phyloP scores from a whole-genome alignment of 2,329 filamentous ascomycete genomes.

The Chalaropsis ovoidea region DNA sequence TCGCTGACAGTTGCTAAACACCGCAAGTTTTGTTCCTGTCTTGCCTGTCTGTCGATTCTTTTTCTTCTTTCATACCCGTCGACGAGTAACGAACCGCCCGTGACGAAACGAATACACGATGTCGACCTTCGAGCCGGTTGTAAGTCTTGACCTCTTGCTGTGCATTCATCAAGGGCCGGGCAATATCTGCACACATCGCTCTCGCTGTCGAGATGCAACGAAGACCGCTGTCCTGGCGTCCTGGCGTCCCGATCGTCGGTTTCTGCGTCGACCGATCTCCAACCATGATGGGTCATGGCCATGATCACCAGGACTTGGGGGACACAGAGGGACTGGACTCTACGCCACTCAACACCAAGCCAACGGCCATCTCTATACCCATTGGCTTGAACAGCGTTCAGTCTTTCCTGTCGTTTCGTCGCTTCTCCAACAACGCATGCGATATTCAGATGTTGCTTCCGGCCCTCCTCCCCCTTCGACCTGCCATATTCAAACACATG shows the following conservation, averaged over 20 bases:
- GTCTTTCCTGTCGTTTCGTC: conserved; percentile 2
- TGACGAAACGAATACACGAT: conserved; percentile 43
- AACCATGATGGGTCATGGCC: not conserved
- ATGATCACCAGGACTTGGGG: conserved; percentile 7
- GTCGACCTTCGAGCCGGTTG: conserved; percentile 61
- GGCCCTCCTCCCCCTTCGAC: not conserved
- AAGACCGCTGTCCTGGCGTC: not conserved
- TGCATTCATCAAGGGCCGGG: conserved; percentile 1
- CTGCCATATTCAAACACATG: not conserved
- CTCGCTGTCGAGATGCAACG: conserved; percentile 4
- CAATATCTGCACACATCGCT: conserved; percentile 19
- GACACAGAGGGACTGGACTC: not conserved
- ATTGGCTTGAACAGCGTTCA: not conserved
- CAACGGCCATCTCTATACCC: not conserved
- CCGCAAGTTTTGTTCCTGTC: conserved; percentile 24
- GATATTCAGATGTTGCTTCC: conserved; percentile 15
- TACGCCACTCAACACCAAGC: not conserved
- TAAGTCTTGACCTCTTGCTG: conserved; percentile 40
- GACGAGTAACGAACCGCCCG: conserved; percentile 29
- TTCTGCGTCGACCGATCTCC: conserved; percentile 4
- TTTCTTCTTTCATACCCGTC: conserved; percentile 30
- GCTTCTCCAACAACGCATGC: conserved; percentile 7
- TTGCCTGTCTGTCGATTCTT: conserved; percentile 29
- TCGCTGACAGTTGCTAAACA: conserved; percentile 19
- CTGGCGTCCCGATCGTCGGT: not conserved